Percentiles rank a stretch among this genome's conserved stretches.
Conservation (phyloP, 345 rosid genomes). For the Eucalyptus guilfoylei region DNA sequence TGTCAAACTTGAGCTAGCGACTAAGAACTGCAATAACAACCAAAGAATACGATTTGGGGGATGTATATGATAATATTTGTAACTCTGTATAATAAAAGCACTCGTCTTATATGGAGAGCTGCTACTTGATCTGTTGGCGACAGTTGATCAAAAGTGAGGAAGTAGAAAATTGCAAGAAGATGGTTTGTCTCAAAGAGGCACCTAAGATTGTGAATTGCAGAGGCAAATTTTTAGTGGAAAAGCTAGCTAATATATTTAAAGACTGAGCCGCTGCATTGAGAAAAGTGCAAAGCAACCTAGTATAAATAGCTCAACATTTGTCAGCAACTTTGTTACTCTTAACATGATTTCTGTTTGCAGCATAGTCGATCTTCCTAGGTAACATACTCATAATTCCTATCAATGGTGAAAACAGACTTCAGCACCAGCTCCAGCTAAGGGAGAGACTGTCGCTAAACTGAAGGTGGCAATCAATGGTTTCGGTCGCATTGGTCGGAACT, state of each 20-base stretch:
- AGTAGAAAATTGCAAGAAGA: background rate
- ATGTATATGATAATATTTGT: background rate
- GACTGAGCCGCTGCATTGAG: background rate
- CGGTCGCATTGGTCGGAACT: conserved; percentile 97
- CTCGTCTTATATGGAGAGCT: background rate
- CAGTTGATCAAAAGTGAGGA: background rate
- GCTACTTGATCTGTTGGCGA: background rate
- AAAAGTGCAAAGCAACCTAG: background rate
- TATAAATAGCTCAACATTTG: background rate
- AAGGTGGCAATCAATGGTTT: conserved; percentile 98
- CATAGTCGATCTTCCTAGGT: background rate
- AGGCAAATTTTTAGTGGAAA: background rate
- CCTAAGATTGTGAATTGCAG: background rate
- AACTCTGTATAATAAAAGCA: background rate
- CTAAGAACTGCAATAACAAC: background rate
- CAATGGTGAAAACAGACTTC: conserved; percentile 20
- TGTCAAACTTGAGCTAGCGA: background rate
- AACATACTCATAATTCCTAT: background rate
- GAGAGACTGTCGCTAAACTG: conserved; percentile 70
- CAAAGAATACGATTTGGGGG: background rate
- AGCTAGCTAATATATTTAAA: background rate
- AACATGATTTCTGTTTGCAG: background rate
- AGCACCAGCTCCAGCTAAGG: conserved; percentile 35
- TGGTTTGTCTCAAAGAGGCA: background rate
- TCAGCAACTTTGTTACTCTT: background rate